phyloP scores from a whole-genome alignment of 495 filamentous ascomycete species.

The Apodospora peruviana region DNA sequence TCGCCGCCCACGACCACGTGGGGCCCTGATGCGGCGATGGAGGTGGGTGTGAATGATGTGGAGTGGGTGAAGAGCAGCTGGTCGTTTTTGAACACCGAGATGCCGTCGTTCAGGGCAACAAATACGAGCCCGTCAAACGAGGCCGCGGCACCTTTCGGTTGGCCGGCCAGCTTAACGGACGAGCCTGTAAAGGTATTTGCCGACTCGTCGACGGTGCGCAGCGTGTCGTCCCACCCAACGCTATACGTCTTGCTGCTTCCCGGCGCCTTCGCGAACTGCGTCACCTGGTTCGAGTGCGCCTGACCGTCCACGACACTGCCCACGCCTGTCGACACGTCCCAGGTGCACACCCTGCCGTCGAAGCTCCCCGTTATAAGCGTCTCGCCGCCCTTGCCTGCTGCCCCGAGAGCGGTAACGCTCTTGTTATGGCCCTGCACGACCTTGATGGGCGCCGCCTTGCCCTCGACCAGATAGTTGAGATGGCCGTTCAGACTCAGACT shows the following conservation, averaged over 20 bases:
- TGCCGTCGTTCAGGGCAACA: slow-evolving; percentile 59
- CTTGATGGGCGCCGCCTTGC: slow-evolving; percentile 58
- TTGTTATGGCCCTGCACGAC: slow-evolving; percentile 91
- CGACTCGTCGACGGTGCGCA: slow-evolving; percentile 66
- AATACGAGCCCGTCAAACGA: slow-evolving; percentile 41
- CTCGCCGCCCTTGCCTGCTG: slow-evolving; percentile 38
- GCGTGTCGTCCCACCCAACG: slow-evolving; percentile 92
- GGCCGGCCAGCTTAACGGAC: slow-evolving; percentile 39
- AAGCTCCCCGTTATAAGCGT: slow-evolving; percentile 86
- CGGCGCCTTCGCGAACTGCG: slow-evolving; percentile 62
- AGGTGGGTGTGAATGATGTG: slow-evolving; percentile 54
- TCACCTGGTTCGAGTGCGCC: slow-evolving; percentile 74
- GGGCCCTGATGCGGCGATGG: slow-evolving; percentile 60
- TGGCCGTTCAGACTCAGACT: slow-evolving; percentile 83
- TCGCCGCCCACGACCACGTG: slow-evolving; percentile 72
- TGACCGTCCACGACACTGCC: slow-evolving; percentile 70
- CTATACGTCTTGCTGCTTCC: slow-evolving; percentile 62
- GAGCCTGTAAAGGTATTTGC: slow-evolving; percentile 45
- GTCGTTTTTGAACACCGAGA: slow-evolving; percentile 61
- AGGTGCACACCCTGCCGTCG: slow-evolving; percentile 78
- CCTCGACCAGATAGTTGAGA: slow-evolving; percentile 79
- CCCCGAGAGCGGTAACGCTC: slow-evolving; percentile 71
- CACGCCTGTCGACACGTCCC: slow-evolving; percentile 65
- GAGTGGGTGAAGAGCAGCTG: slow-evolving; percentile 43
- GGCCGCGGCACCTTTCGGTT: slow-evolving; percentile 48